phyloP scores from a whole-genome alignment of 306 rosid species.

The Quercus glauca region DNA sequence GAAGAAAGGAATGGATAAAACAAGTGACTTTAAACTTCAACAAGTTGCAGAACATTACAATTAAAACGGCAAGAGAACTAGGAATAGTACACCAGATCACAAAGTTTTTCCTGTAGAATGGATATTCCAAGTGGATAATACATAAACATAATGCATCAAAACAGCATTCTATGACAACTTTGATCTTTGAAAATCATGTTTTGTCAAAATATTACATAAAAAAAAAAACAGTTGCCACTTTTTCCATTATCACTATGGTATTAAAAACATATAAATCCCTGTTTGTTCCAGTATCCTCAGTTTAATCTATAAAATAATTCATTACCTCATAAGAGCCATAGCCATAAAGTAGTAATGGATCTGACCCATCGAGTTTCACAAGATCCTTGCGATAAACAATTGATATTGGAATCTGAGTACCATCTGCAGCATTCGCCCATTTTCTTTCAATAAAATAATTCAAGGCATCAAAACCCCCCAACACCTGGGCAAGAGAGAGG shows the following conservation, averaged over 20 bases:
- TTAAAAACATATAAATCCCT: conserved; percentile 19
- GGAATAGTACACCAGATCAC: neutral
- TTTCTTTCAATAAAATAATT: conserved; percentile 78
- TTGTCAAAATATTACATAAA: neutral
- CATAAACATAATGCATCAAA: neutral
- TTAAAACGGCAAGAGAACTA: neutral
- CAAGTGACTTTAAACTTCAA: neutral
- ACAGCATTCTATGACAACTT: neutral
- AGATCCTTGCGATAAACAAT: conserved; percentile 76
- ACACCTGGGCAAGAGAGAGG: conserved; percentile 46
- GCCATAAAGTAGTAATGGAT: conserved; percentile 89
- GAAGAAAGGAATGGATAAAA: neutral
- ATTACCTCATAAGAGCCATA: conserved; percentile 96
- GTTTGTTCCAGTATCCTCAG: conserved; percentile 13
- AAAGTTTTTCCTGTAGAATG: neutral
- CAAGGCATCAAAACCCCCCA: conserved; percentile 84
- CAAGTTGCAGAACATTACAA: neutral
- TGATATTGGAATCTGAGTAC: conserved; percentile 79
- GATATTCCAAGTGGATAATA: neutral
- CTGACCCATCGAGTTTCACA: conserved; percentile 85
- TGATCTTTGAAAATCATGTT: neutral
- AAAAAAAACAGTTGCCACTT: conserved; percentile 3
- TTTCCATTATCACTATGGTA: conserved; percentile 6
- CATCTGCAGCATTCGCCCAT: conserved; percentile 81
- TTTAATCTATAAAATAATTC: conserved; percentile 6